Evolutionary conservation across 768 basidiomycete genomes (phyloP).

Genomic region (Agrocybe pediades): DNA sequence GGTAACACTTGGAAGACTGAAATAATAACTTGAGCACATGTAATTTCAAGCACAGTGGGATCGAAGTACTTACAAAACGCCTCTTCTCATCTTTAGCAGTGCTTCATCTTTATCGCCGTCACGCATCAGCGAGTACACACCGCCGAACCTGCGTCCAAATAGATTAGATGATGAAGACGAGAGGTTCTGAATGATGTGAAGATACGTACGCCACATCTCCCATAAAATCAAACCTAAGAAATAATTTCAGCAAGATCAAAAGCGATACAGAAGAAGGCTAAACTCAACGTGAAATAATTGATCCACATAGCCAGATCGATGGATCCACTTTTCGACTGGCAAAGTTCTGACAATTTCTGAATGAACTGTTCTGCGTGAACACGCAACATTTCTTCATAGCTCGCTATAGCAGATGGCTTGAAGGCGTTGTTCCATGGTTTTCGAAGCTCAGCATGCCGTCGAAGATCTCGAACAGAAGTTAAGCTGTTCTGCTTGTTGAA

Average conservation of each 20-base stretch:
- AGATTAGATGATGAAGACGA: not conserved
- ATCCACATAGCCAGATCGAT: slow-evolving; percentile 38
- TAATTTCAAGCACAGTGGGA: slow-evolving; percentile 1
- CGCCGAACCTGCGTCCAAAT: slow-evolving; percentile 27
- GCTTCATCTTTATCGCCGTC: slow-evolving; percentile 26
- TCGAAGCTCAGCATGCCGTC: slow-evolving; percentile 37
- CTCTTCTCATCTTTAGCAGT: slow-evolving; percentile 16
- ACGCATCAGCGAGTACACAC: slow-evolving; percentile 28
- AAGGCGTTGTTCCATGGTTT: slow-evolving; percentile 42
- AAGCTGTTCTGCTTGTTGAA: slow-evolving; percentile 20
- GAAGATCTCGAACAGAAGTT: slow-evolving; percentile 30
- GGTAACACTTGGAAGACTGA: slow-evolving; percentile 21
- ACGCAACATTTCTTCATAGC: slow-evolving; percentile 23
- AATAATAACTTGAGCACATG: not conserved
- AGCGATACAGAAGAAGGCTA: not conserved
- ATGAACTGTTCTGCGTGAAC: slow-evolving; percentile 27
- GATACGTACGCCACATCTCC: slow-evolving; percentile 37
- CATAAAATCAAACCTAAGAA: slow-evolving; percentile 36
- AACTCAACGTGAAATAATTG: slow-evolving; percentile 35
- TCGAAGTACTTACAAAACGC: slow-evolving; percentile 18
- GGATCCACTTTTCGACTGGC: slow-evolving; percentile 6
- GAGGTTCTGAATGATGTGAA: not conserved
- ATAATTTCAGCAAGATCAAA: not conserved
- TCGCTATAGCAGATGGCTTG: slow-evolving; percentile 30
- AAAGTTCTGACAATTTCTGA: slow-evolving; percentile 8